Evolutionary conservation across 225 moss, liverwort and hornwort genomes (phyloP).

Genomic region (Ulota crispa): DNA sequence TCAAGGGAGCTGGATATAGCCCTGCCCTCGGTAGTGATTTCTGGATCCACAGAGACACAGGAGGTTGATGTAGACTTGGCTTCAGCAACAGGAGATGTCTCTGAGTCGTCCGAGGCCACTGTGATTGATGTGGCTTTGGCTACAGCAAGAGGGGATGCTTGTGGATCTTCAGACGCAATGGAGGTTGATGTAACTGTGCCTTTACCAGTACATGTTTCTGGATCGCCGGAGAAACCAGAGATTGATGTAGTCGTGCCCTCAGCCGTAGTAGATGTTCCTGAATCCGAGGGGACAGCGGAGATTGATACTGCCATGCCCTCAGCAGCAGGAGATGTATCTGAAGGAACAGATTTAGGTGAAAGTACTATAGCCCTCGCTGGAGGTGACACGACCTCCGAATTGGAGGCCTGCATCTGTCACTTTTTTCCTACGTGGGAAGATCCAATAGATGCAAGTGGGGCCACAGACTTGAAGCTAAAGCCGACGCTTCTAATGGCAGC

Average conservation of each 20-base stretch:
- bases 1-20: not conserved
- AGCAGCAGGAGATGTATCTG: slow-evolving; percentile 13
- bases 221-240: not conserved
- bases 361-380: not conserved
- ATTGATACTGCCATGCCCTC: slow-evolving; percentile 14
- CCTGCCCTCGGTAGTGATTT: not conserved
- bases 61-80: slow-evolving; percentile 3
- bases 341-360: slow-evolving; percentile 8
- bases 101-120: not conserved
- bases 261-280: not conserved
- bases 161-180: not conserved
- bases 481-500: slow-evolving; percentile 50
- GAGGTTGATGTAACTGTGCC: slow-evolving; percentile 17
- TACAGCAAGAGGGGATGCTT: not conserved
- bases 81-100: not conserved
- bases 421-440: slow-evolving; percentile 33
- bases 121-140: not conserved
- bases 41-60: not conserved
- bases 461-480: slow-evolving; percentile 25
- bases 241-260: slow-evolving; percentile 8
- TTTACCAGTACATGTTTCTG: not conserved
- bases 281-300: slow-evolving; percentile 18
- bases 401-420: slow-evolving; percentile 58
- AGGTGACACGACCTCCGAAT: slow-evolving; percentile 25
- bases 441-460: slow-evolving; percentile 17